A percentile compares a stretch with the other conserved stretches of the same genome.
Evolutionary conservation across 2,329 filamentous ascomycete genomes (phyloP).

Genomic region (Fusarium graminum): DNA sequence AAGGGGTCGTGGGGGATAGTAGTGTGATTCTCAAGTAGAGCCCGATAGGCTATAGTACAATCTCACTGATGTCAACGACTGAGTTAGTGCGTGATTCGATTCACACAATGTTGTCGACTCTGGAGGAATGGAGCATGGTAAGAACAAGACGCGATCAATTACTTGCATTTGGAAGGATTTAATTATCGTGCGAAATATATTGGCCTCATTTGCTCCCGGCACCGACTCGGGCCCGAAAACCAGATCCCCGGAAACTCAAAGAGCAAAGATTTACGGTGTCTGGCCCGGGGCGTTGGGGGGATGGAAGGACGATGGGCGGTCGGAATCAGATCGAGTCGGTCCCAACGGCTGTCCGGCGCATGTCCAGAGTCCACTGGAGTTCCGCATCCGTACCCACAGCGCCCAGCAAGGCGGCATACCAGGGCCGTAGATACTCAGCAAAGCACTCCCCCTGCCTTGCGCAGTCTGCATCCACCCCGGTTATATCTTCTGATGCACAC

Average conservation of each 20-base stretch:
- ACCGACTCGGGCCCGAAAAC: conserved; percentile 27
- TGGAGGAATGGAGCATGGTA: conserved; percentile 2
- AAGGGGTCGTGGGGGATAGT: conserved; percentile 6
- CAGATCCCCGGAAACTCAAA: conserved; percentile 25
- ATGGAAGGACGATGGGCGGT: conserved; percentile 35
- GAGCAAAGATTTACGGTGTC: conserved; percentile 27
- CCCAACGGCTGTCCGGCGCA: conserved; percentile 37
- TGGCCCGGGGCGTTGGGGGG: conserved; percentile 22
- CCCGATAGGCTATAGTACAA: conserved; percentile 1
- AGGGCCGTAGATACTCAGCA: background rate
- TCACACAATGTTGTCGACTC: background rate
- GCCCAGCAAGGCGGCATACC: conserved; percentile 38
- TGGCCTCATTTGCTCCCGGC: conserved; percentile 4
- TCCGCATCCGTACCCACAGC: conserved; percentile 13
- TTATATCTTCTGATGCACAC: background rate
- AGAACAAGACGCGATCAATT: background rate
- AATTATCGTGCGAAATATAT: too few species aligned
- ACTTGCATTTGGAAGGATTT: background rate
- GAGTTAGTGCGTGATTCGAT: background rate
- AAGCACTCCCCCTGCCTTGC: background rate
- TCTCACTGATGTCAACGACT: background rate
- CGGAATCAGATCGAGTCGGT: conserved; percentile 44
- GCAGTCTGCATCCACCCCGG: background rate
- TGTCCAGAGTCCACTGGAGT: too few species aligned
- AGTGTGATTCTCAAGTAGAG: conserved; percentile 4